Evolutionary conservation across 23 red algal species (phyloP), one percentile per base, ranked within the genome.

Genomic region (Gracilariopsis chorda): DNA sequence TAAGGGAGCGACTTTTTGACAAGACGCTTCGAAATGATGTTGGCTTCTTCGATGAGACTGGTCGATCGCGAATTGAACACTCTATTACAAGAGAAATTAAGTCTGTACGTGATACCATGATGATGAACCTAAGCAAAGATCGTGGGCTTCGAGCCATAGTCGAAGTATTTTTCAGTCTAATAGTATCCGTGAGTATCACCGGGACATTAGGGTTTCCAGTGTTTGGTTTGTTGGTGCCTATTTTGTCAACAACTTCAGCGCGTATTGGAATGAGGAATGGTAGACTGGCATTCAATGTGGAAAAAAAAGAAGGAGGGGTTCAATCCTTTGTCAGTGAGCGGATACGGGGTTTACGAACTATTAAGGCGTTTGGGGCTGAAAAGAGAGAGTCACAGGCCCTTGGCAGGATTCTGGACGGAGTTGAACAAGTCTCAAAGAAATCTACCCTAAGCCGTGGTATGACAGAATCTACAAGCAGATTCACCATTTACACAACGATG

Each of bases 361-460:
- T 89, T 44, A 89, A 89, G 44, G 65, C 85, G 8, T 89, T 78
- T 63, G 85, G 85, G 20, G 85, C 85, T 29, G 85, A 89, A 36
- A 56, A 60, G 5, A 76, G 47, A 57, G 85, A 89, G 78, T 36
- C 48, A 5, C 0, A 57, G 46, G 46, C 48, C 16, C 69, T 89
- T 62, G 32, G 49, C 11, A 23, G n/a, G 44, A 35, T 89, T 10
- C 49, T 89, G 33, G 39, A 73, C n/a, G 48, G 43, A 10, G 65
- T 65, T 34, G 69, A 89, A 46, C 49, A 64, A 46, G 39, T 39
- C 24, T 56, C 69, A 0, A 73, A 58, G 30, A 63, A 89, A 30
- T 77, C 69, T 11, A 48, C 48, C 2, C 37, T 65, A 36, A 68
- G 69, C 29, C 48, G 65, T 47, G 72, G 51, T 17, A 14, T 78